A percentile compares a stretch with the other conserved stretches of the same genome.
Conservation (phyloP, 768 basidiomycete species). For the Boletus reticulatus region DNA sequence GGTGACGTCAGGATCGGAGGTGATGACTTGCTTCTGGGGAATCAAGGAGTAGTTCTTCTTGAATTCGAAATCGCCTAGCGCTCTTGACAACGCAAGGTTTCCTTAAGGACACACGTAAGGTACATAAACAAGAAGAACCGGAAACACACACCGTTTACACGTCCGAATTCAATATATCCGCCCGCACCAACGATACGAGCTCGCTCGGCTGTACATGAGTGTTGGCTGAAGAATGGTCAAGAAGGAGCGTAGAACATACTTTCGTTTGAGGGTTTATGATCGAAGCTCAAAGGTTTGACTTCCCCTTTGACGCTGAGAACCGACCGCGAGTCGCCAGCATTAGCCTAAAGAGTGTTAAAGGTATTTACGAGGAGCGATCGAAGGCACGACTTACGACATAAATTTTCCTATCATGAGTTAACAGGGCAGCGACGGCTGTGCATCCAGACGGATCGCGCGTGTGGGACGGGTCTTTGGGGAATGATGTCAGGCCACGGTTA, state of each 20-base stretch:
- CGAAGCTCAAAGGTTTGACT: conserved; percentile 85
- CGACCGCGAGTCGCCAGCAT: conserved; percentile 94
- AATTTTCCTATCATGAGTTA: conserved; percentile 76
- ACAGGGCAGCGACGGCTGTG: conserved; percentile 86
- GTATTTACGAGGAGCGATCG: neutral
- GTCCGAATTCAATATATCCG: conserved; percentile 94
- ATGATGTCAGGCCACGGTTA: neutral
- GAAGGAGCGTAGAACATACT: conserved; percentile 43
- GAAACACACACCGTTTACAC: conserved; percentile 81
- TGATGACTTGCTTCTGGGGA: conserved; percentile 93
- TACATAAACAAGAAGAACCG: neutral
- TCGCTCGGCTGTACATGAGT: conserved; percentile 60
- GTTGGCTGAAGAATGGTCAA: neutral
- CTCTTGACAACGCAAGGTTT: conserved; percentile 92
- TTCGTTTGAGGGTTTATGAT: conserved; percentile 93
- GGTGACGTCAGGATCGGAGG: conserved; percentile 89
- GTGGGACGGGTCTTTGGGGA: conserved; percentile 71
- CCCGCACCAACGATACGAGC: conserved; percentile 86
- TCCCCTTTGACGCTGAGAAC: conserved; percentile 84
- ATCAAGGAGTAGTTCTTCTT: conserved; percentile 85
- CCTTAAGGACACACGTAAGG: conserved; percentile 45
- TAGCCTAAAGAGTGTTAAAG: conserved; percentile 61
- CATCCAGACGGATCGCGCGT: conserved; percentile 93
- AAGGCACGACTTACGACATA: conserved; percentile 59
- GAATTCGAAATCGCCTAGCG: conserved; percentile 97